Percentiles rank a stretch among this genome's conserved stretches.
These are phyloP conservation scores for Pleurotus cornucopiae DNA, from an alignment of 768 basidiomycete species.

Conservation along the genomic window DNA sequence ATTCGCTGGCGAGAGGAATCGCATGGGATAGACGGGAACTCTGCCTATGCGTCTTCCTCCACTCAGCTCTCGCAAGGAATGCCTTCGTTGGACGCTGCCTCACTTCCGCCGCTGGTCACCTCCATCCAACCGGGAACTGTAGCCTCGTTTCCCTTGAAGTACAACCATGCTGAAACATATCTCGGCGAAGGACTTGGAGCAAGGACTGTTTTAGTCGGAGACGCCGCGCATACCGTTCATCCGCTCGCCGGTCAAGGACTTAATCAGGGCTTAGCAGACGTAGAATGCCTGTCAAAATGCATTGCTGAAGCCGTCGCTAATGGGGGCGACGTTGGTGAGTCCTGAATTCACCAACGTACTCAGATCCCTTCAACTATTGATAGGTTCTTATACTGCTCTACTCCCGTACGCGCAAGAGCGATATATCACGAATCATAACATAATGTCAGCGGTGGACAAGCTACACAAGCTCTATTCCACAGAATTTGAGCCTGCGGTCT, in stretches of 20 bases:
- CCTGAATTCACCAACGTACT: background rate
- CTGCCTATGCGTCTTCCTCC: constrained; percentile 54
- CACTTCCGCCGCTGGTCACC: constrained; percentile 71
- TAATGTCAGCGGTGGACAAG: constrained; percentile 85
- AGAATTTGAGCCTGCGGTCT: constrained; percentile 67
- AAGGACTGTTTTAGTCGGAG: constrained; percentile 88
- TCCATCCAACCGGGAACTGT: constrained; percentile 67
- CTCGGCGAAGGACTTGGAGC: constrained; percentile 63
- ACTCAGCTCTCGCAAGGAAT: constrained; percentile 37
- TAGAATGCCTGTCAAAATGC: constrained; percentile 62
- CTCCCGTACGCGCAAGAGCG: constrained; percentile 74
- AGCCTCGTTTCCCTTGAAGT: constrained; percentile 88
- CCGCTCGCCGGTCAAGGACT: constrained; percentile 96
- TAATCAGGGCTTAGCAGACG: constrained; percentile 91
- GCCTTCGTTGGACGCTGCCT: constrained; percentile 56
- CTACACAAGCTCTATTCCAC: constrained; percentile 83
- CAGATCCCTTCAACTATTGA: background rate
- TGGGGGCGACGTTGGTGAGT: constrained; percentile 83
- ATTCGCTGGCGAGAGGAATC: constrained; percentile 71
- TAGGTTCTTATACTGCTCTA: constrained; percentile 75
- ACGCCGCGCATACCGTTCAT: constrained; percentile 93
- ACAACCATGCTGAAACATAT: constrained; percentile 84
- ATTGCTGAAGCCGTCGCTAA: constrained; percentile 50
- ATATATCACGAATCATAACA: constrained; percentile 81
- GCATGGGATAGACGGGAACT: constrained; percentile 59